Evolutionary conservation across 164 flowering plant genomes (phyloP), one percentile per base, ranked within the genome.

Genomic region (Protea cynaroides): DNA sequence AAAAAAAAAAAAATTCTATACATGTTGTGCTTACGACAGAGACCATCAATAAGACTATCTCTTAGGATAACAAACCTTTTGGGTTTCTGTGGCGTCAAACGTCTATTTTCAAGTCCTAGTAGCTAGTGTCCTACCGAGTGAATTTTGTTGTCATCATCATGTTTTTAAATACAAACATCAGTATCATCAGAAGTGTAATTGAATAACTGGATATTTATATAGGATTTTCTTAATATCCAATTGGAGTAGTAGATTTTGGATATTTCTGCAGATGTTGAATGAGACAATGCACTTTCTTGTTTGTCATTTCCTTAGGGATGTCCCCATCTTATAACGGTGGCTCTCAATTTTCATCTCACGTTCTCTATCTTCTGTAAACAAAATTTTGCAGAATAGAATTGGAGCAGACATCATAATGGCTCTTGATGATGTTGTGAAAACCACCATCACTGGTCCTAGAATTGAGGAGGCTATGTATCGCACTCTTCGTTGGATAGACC

Each of bases 401-500:
- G 99, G 99, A 70, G 97, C 97, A 66, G 99, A 95, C 78, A 92
- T 92, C 59, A 95, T 95, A 55, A 95, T 92, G 99, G 99, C 97
- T 59, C 96, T 95, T 69, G 99, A 95, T 82, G 99, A 95, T 80
- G 97, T 91, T 40, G 97, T 91, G 43, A 86, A 65, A 72, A 91
- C 97, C 38, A 91, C 99, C 59, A 89, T 80, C 68, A 95, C 96
- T 37, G 97, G 96, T 62, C 97, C 96, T 63, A 71, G 97, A 61
- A 79, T 95, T 64, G 92, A 95, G 87, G 97, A 95, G 80, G 97
- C 97, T 54, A 91, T 88, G 97, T 82, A 94, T 75, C 95, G 97
- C 9, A 95, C 99, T 38, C 84, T 91, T 61, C 93, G 97, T 47
- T 95, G 99, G 99, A 84, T 91, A 67, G 97, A 95, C 76, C 83